Evolutionary conservation across 2,329 filamentous ascomycete species (phyloP), one percentile per base, ranked within the genome.

Genomic region (Epichloe gansuensis): DNA sequence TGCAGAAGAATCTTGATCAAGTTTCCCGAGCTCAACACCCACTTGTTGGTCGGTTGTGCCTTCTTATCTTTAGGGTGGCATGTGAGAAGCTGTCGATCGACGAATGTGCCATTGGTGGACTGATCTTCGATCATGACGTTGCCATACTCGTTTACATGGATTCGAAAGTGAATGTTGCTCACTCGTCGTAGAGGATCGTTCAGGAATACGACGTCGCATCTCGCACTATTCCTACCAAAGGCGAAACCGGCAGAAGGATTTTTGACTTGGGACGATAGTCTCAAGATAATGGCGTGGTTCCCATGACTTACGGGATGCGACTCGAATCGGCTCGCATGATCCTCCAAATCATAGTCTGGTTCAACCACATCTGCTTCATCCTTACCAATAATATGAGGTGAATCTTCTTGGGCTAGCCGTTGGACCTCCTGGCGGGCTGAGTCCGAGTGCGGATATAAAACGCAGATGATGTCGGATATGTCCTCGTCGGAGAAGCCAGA

Each of bases 91-190:
- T 75, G 72, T 25, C 80, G 76, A 67, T 97, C 91, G 53, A 97
- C 88, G 55, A 88, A 75, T 4, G 93, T 97, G 31, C 93, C 93
- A 62, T 97, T 98, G n/a, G 90, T 96, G 0, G 93, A 97, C 64
- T 83, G 80, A 64, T 98, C 93, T 66, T 95, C 85, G 12, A 97
- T 73, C 89, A 98, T 95, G 58, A 96, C 77, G 53, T 87, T 83
- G 31, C 86, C 88, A 57, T 88, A 81, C n/a, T 82, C 75, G 61
- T 94, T 98, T 60, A 95, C 76, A 63, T 86, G 95, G 56, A 98
- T 95, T 51, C 89, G 85, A 66, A 97, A 98, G 66, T 98, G 93
- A n/a, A 86, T 77, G 64, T 97, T 96, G 73, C 91, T 97, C 55
- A 98, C 78, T 44, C 87, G 80, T 65, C 81, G 85, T 50, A 80